Conservation (phyloP, 306 rosid genomes). For the Quercus wislizeni region DNA sequence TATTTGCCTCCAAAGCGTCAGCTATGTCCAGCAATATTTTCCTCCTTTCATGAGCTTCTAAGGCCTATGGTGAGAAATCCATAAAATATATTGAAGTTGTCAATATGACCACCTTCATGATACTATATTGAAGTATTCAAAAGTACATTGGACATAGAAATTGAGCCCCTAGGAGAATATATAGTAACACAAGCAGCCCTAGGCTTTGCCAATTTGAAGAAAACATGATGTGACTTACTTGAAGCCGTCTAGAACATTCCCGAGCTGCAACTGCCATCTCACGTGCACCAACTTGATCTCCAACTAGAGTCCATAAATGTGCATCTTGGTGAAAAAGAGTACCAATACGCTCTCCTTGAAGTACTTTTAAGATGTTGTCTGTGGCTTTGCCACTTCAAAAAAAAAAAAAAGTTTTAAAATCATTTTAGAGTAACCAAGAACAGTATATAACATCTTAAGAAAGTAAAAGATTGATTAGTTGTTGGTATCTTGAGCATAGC, state of each 20-base stretch:
- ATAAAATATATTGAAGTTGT: not conserved
- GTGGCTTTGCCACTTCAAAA: slow-evolving; percentile 62
- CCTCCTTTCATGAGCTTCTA: slow-evolving; percentile 57
- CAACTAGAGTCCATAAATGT: slow-evolving; percentile 61
- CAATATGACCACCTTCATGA: not conserved
- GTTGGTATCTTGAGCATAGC: not conserved
- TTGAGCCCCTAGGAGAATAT: slow-evolving; percentile 6
- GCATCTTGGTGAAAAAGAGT: slow-evolving; percentile 90
- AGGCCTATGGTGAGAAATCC: slow-evolving; percentile 35
- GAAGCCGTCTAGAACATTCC: slow-evolving; percentile 63
- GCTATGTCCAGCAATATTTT: slow-evolving; percentile 70
- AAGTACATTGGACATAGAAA: not conserved
- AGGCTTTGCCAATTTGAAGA: not conserved
- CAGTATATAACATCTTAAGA: not conserved
- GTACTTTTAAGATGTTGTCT: slow-evolving; percentile 72
- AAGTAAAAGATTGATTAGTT: not conserved
- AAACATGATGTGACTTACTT: slow-evolving; percentile 31
- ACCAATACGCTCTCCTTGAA: slow-evolving; percentile 75
- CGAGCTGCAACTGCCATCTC: slow-evolving; percentile 84
- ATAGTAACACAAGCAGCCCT: not conserved
- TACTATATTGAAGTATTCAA: not conserved
- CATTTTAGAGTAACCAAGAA: slow-evolving; percentile 23
- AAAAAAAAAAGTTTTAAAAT: not conserved
- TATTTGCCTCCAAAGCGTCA: slow-evolving; percentile 63
- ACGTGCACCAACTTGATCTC: slow-evolving; percentile 56